Evolutionary conservation across 106 monocot genomes (phyloP).

Genomic region (Dactylorhiza incarnata): DNA sequence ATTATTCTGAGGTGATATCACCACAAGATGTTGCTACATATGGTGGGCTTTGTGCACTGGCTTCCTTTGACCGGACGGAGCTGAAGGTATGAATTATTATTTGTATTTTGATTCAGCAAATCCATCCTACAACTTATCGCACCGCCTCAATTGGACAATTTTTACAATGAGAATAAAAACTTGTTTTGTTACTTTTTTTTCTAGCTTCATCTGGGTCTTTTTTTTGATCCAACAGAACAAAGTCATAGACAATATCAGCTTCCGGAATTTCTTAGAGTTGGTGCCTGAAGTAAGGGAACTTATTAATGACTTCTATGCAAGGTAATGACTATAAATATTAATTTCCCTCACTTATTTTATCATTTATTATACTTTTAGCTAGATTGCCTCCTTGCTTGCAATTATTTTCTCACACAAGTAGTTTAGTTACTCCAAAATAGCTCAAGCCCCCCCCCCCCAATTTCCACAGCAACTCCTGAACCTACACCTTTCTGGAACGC

Average conservation of each 20-base stretch:
- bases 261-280: constrained; percentile 88
- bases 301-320: constrained; percentile 89
- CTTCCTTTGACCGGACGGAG: constrained; percentile 88
- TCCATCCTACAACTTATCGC: background rate
- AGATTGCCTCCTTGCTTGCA: background rate
- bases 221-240: constrained; percentile 47
- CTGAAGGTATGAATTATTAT: constrained; percentile 48
- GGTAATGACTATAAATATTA: constrained; percentile 23
- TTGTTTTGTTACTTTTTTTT: background rate
- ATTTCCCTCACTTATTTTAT: constrained; percentile 2
- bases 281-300: constrained; percentile 97
- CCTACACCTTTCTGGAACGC: no score
- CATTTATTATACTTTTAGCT: background rate
- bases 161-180: background rate
- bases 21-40: constrained; percentile 90
- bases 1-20: constrained; percentile 77
- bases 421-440: background rate
- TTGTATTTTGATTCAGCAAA: background rate
- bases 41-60: constrained; percentile 96
- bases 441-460: background rate
- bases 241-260: constrained; percentile 88
- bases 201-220: constrained; percentile 2
- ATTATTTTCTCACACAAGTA: background rate
- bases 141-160: background rate
- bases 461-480: no score